Evolutionary conservation across 2,329 filamentous ascomycete species (phyloP), one percentile per base, ranked within the genome.

Genomic region (Cordyceps pruinosa): DNA sequence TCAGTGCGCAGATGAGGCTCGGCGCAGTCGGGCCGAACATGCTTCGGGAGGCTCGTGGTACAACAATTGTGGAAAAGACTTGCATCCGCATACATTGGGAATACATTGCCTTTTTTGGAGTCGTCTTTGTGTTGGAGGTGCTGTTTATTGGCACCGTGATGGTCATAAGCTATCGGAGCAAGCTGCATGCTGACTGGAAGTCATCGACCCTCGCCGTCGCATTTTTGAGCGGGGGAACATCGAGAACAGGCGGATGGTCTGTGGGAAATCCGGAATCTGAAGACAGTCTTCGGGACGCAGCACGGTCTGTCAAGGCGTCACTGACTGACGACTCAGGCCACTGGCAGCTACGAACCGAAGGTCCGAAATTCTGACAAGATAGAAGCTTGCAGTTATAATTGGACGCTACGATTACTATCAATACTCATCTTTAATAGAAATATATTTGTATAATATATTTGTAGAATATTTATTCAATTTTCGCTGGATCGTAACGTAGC

Each of bases 1-100:
- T 55, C 12, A 25, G 42, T 32, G 32, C 42, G 10, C 23, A 23
- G n/a, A 55, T 55, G 32, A 26, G 52, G 30, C 25, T 8, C 17
- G 42, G 9, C 42, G 42, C 52, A 7, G 28, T 15, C n/a, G 52
- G 42, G 10, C 52, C 52, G 6, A 34, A 30, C 32, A 47, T 47
- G 52, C 52, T 55, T 23, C 41, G 42, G 13, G 52, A 55, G n/a
- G 42, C 25, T 19, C 41, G 52, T 6, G 52, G 52, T 13, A 55
- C 32, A 21, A 47, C 52, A 1, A 0, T 37, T 10, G 39, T 46
- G 23, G 25, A 28, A 23, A 47, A 55, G 7, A 55, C 52, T 1
- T 55, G 52, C 17, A 47, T 55, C 12, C 41, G 42, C 6, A 47
- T 55, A 6, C 52, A 47, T 3, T 55, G 52, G 52, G 52, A 32